A percentile compares a stretch with the other conserved stretches of the same genome.
These are phyloP conservation scores for Stereum hirsutum DNA, from an alignment of 1,284 basidiomycete genomes.

Conservation along the genomic window DNA sequence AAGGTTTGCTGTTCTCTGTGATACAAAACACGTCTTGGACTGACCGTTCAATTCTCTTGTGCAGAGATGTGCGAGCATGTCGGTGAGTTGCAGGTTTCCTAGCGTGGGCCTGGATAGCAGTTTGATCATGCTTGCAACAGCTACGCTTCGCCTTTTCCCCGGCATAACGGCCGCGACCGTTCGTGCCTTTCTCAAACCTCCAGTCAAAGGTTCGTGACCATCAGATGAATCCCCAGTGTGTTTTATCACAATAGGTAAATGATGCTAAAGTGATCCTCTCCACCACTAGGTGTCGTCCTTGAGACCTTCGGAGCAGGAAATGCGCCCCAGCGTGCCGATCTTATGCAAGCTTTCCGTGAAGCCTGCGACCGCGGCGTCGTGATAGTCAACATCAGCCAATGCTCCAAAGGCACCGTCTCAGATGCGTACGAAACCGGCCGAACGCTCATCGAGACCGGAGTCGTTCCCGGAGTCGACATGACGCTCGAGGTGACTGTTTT, in stretches of 20 bases:
- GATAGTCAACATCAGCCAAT: conserved; percentile 89
- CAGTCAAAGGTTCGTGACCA: too few relatives aligned
- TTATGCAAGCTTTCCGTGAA: conserved; percentile 63
- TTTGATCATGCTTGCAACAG: too few relatives aligned
- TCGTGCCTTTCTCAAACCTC: conserved; percentile 63
- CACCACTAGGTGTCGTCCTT: conserved; percentile 79
- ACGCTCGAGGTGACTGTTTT: conserved; percentile 71
- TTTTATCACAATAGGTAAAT: too few relatives aligned
- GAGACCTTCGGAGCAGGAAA: conserved; percentile 90
- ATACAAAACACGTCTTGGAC: conserved; percentile 6
- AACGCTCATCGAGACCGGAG: conserved; percentile 62
- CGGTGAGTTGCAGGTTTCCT: conserved; percentile 40
- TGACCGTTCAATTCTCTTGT: conserved; percentile 4
- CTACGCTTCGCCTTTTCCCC: conserved; percentile 77
- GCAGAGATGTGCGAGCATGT: conserved; percentile 76
- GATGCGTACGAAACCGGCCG: conserved; percentile 79
- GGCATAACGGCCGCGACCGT: conserved; percentile 72
- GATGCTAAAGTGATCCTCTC: too few relatives aligned
- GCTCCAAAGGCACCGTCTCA: conserved; percentile 74
- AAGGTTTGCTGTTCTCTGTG: conserved; percentile 32
- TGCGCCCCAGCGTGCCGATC: conserved; percentile 64
- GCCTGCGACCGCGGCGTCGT: conserved; percentile 80
- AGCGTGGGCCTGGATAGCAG: too few relatives aligned
- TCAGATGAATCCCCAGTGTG: too few relatives aligned
- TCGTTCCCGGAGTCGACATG: conserved; percentile 83